These are phyloP conservation scores for Friedmanniomyces endolithicus DNA, from an alignment of 495 filamentous ascomycete species.

Conservation along the genomic window DNA sequence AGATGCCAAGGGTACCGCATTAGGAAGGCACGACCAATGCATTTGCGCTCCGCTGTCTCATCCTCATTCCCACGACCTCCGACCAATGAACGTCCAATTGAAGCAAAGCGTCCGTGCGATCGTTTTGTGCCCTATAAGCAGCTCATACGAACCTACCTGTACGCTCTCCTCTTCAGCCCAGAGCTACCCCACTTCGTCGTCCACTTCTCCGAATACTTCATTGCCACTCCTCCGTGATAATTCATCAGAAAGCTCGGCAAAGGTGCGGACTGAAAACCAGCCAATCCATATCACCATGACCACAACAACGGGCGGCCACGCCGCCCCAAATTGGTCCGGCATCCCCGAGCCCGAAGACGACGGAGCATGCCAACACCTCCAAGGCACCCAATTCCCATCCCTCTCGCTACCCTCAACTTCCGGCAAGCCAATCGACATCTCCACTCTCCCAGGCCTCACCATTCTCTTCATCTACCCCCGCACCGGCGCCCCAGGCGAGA, in stretches of 20 bases:
- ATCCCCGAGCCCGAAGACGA: slow-evolving; percentile 21
- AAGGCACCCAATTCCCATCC: slow-evolving; percentile 8
- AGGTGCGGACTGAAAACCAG: too few relatives aligned
- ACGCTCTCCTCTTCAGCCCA: neutral
- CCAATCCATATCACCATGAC: too few relatives aligned
- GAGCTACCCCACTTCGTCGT: too few relatives aligned
- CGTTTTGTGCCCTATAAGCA: neutral
- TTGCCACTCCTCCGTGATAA: too few relatives aligned
- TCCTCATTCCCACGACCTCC: too few relatives aligned
- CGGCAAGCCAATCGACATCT: slow-evolving; percentile 16
- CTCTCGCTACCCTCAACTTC: slow-evolving; percentile 18
- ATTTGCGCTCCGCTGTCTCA: too few relatives aligned
- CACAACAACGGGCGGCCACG: neutral
- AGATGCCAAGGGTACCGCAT: too few relatives aligned
- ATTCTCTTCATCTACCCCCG: slow-evolving; percentile 26
- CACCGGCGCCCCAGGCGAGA: slow-evolving; percentile 19
- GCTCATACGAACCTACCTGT: neutral
- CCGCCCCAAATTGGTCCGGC: neutral
- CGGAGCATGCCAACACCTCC: slow-evolving; percentile 22
- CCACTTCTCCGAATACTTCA: too few relatives aligned
- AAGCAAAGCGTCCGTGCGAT: too few relatives aligned
- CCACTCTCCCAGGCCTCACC: slow-evolving; percentile 19
- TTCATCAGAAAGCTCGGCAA: too few relatives aligned
- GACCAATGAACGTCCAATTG: too few relatives aligned
- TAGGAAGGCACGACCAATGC: too few relatives aligned